Base-by-base conservation (phyloP, 2,329 filamentous ascomycete species). In the Trichoderma koningiopsis region DNA sequence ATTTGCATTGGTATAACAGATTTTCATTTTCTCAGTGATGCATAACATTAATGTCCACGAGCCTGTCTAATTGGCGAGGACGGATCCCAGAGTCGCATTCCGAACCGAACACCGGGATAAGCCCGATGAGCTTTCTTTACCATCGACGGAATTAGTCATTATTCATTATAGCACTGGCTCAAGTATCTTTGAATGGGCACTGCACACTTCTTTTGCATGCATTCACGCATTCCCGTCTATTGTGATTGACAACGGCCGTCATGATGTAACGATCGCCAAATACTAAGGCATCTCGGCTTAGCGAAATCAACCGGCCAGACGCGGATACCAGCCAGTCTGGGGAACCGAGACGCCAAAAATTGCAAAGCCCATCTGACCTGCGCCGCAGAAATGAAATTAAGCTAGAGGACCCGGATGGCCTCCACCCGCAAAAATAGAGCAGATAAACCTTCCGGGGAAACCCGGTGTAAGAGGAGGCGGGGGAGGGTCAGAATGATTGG, bases 31-130 rank as follows among this genome's bases (percentile, higher is more conserved):
- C 16, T 8, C 10, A 33, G 49, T 2, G 3, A n/a, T 29, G 8
- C 2, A 11, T 4, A 33, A 64, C 33, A 49, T 64, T 22, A 5
- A 40, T 22, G 6, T 35, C 37, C 49, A 13, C 16, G 37, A 40
- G 40, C 19, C 40, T n/a, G 40, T 8, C 1, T 10, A 63, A 22
- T 11, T 22, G 43, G 11, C 43, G 27, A 33, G 19, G 19, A 33
- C 62, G 63, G 49, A 49, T 35, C 53, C n/a, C 37, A 47, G 63
- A 43, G 63, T 66, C 53, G 53, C 33, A 66, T 58, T 57, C 62
- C 63, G 53, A 66, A 24, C 33, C 24, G 43, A 55, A 68, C 61
- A 49, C 66, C 66, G 66, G 58, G 57, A 68, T 62, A 68, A 68
- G 57, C 43, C 66, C 66, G 66, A 68, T 33, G 66, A 1, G n/a